Evolutionary conservation across 2,329 filamentous ascomycete species (phyloP), one percentile per base, ranked within the genome.

Genomic region (Coleophoma cylindrospora): DNA sequence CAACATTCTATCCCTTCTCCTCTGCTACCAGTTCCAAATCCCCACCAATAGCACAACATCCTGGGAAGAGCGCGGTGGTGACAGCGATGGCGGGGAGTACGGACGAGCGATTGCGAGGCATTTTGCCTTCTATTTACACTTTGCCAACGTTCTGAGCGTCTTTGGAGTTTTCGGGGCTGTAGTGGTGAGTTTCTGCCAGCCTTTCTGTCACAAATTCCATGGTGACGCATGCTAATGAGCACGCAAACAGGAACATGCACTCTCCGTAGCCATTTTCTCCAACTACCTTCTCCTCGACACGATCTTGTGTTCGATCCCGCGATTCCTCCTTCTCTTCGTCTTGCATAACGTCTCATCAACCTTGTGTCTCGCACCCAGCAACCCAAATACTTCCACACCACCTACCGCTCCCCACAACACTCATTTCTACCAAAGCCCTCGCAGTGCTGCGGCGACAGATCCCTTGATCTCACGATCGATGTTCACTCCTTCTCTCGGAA

Each of bases 91-190:
- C 27, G 27, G 27, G 27, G 27, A 27, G 9, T 27, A 27, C 27
- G 27, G 27, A 27, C 27, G 27, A 10, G 27, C 27, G 27, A 27
- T 27, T 12, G 62, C 64, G 38, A 52, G 54, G 49, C 57, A 66
- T 51, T 68, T 68, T 32, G 56, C 66, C 6, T 53, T 62, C 40
- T 74, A 74, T 57, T 62, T 71, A 19, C 61, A 68, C 52, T 61
- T 71, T 34, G 68, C 70, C 15, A 66, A 66, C 50, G 53, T 67
- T 9, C 58, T 70, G 40, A 71, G 69, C 53, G 54, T 69, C 10
- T 58, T 72, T 43, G 72, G 72, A 5, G 51, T 74, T 22, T 48
- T 72, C n/a, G 71, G 71, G 41, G 70, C 69, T 33, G 40, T 72
- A n/a, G 64, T 65, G 59, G 73, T 74, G 66, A 53, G 66, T 60